Evolutionary conservation across 1,284 basidiomycete genomes (phyloP), one percentile per base, ranked within the genome.

Genomic region (Cutaneotrichosporon mucoides): DNA sequence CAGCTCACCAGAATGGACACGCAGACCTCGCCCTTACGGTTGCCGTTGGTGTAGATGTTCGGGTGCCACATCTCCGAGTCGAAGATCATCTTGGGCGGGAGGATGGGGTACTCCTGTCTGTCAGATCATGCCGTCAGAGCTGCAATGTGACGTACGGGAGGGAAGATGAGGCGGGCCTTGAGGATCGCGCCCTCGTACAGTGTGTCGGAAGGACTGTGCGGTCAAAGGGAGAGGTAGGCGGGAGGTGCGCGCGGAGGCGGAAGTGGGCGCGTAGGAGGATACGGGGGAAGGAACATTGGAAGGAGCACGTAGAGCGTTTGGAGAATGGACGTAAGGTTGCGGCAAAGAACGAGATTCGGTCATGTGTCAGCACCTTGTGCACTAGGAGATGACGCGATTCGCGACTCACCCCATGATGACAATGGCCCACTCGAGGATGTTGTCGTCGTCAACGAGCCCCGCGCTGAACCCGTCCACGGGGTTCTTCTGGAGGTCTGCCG

Each of bases 11-110:
- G 82, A 72, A 99, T 98, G 43, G 95, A 98, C 62, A 99, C 91
- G 80, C 95, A 99, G 56, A 98, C 90, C 46, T 84, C 84, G 33
- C 95, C 95, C 79, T 95, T 91, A 35, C 86, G 75, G 71, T 95
- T 94, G 67, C 93, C 92, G 76, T 92, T 88, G 16, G 86, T 72
- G 74, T 98, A 99, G 70, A 96, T 93, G 79, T 97, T 99, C 11
- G 96, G 95, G 79, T 99, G 95, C 95, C 95, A 98, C 94, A 99
- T 98, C 62, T 87, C 86, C 5, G 93, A 93, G 65, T 89, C 84
- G 76, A 99, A 99, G 57, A 86, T 86, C 91, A 99, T 92, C 85
- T 90, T 95, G 43, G 95, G 95, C 15, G 95, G 95, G 43, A 88
- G 81, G 55, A 97, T 80, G 15, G 95, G 95, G 76, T 88, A 99